phyloP scores from a whole-genome alignment of 2,329 filamentous ascomycete genomes.

The Anisogramma anomala region DNA sequence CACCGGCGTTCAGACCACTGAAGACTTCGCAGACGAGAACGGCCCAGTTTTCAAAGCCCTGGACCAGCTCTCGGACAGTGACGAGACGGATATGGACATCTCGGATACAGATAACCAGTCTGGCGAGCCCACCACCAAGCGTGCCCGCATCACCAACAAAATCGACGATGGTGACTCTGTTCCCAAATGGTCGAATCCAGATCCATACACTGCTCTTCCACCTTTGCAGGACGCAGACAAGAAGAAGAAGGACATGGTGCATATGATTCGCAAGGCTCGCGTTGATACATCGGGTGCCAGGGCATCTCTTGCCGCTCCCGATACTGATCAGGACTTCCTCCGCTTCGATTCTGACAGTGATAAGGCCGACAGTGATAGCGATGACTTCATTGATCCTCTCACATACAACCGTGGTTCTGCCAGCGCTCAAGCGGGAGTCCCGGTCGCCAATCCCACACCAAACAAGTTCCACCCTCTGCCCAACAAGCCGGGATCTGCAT shows the following conservation, averaged over 20 bases:
- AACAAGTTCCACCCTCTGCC: background rate
- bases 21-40: conserved; percentile 34
- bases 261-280: conserved; percentile 82
- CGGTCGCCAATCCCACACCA: background rate
- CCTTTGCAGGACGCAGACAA: conserved; percentile 53
- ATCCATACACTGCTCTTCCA: conserved; percentile 81
- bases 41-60: conserved; percentile 42
- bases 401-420: conserved; percentile 8
- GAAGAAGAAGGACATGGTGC: conserved; percentile 79
- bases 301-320: conserved; percentile 26
- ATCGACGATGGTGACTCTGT: conserved; percentile 31
- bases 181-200: conserved; percentile 91
- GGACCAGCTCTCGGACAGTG: conserved; percentile 50
- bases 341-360: conserved; percentile 62
- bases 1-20: conserved; percentile 30
- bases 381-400: conserved; percentile 12
- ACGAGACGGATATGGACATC: conserved; percentile 54
- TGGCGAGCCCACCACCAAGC: conserved; percentile 31
- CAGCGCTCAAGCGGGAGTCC: background rate
- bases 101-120: conserved; percentile 36
- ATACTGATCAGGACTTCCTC: conserved; percentile 72
- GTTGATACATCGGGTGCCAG: conserved; percentile 40
- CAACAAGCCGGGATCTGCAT: background rate
- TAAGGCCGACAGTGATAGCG: conserved; percentile 22
- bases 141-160: conserved; percentile 23